Evolutionary conservation across 495 filamentous ascomycete genomes (phyloP), one percentile per base, ranked within the genome.

Genomic region (Aspergillus sclerotiicarbonarius): DNA sequence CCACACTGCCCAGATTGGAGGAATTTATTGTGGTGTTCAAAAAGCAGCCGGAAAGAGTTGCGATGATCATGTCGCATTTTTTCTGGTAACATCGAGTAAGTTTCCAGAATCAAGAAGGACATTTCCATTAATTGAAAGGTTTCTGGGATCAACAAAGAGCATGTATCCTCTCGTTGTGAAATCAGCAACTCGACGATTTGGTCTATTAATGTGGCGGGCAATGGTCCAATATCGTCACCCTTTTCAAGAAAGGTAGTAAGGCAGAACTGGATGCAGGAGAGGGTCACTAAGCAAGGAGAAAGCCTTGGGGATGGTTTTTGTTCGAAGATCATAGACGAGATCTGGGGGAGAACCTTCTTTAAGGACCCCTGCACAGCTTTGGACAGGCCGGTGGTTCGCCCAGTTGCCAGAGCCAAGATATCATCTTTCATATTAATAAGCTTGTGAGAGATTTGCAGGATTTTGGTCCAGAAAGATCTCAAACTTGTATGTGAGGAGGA

Each of bases 21-120:
- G 43, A 79, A 56, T 18, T 59, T 44, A 57, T 50, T 6, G 12
- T 71, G 65, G 10, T 73, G 62, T 19, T 45, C 61, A 9, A 68
- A 57, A 59, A 79, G 70, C 20, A 60, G 59, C 13, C 55, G 43
- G 15, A 78, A 49, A 7, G 63, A 58, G 54, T 62, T 55, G 54
- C 56, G 62, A 19, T 74, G 57, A 6, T 66, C 64, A 25, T 63
- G 4, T 35, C 59, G 53, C 29, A 68, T 58, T 1, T 63, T 57
- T 7, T 56, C 67, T 8, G 66, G 58, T 32, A 70, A 59, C 2
- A 67, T 60, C n/a, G 67, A 80, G 61, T 80, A 83, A 1, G 81
- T 80, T 62, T 91, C 89, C 8, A 91, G 63, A n/a, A 87, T 82
- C 0, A 85, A 87, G 15, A 91, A 69, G 10, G 78, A 69, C 35